A percentile compares a stretch with the other conserved stretches of the same genome.
phyloP scores from a whole-genome alignment of 1,139 yeast species.

The Williopsis jadinii region DNA sequence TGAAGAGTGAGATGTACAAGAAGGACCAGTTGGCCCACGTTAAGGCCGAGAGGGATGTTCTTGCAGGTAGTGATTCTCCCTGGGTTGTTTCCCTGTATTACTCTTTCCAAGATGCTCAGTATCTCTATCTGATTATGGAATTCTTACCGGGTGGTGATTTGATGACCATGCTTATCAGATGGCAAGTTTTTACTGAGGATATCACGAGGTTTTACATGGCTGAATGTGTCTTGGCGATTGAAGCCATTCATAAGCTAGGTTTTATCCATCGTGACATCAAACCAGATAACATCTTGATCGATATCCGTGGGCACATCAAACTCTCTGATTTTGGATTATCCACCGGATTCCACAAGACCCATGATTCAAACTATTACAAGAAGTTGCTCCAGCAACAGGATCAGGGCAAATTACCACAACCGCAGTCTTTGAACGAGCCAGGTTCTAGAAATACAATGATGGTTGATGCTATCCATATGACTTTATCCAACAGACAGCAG shows the following conservation, averaged over 20 bases:
- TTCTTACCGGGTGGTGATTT: constrained; percentile 82
- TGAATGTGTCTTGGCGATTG: constrained; percentile 78
- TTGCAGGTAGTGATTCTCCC: constrained; percentile 80
- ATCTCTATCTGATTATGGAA: constrained; percentile 74
- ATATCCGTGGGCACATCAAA: constrained; percentile 73
- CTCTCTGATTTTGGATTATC: constrained; percentile 78
- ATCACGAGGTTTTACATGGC: constrained; percentile 82
- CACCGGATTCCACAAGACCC: constrained; percentile 82
- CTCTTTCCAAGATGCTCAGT: constrained; percentile 74
- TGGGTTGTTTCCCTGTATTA: constrained; percentile 82
- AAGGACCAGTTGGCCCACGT: constrained; percentile 81
- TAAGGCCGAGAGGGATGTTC: constrained; percentile 78
- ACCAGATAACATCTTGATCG: constrained; percentile 77
- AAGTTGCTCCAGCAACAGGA: constrained; percentile 58
- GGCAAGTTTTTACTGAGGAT: constrained; percentile 84
- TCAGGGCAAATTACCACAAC: constrained; percentile 26
- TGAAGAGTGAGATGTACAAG: constrained; percentile 77
- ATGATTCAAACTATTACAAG: constrained; percentile 71
- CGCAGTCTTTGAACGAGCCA: constrained; percentile 24
- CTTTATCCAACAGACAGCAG: constrained; percentile 94
- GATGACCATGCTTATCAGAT: constrained; percentile 81
- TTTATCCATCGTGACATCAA: constrained; percentile 75
- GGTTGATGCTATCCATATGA: constrained; percentile 92
- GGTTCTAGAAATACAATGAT: constrained; percentile 66
- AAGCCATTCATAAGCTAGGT: constrained; percentile 74